Base-by-base conservation (phyloP, 192 early-diverging fungal genomes). In the Coemansia sp. region DNA sequence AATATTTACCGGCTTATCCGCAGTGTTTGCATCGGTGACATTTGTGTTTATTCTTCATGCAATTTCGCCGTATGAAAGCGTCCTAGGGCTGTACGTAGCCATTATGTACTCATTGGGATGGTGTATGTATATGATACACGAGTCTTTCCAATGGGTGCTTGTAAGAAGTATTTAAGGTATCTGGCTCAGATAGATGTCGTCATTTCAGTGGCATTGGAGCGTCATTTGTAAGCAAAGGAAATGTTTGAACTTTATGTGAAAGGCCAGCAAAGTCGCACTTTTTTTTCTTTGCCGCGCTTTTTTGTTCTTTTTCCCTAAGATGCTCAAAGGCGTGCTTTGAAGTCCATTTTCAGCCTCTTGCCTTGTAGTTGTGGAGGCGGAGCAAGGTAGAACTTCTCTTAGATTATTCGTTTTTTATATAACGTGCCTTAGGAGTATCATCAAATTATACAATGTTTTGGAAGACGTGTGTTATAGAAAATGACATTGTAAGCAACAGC, bases 121-220 rank as follows among this genome's bases (percentile, higher is more conserved):
- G 53, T 57, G 53, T 20, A 5, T 57, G 12, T 57, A 57, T 31
- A 57, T 57, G 53, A 31, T 57, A 31, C 24, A 57, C 53, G 53
- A 57, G 53, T 57, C 53, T 12, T 57, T 57, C 15, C 10, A 31
- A 15, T 57, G 27, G 53, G 53, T 57, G 31, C 53, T 57, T 31
- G 53, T 57, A 16, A 57, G 24, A 1, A 6, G 31, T 12, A 15
- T 57, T 20, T 57, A 5, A 55, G 3, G 4, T 5, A 5, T 44
- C 12, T 12, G 16, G 16, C 16, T 44, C 0, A 16, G 12, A 44
- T 16, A 46, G 1, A 5, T 18, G 44, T 46, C 44, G 38, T 1
- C 38, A 11, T 38, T 38, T 11, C 38, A 38, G 38, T 38, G 38
- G 10, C 38, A 38, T 38, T 8, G 38, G 38, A 38, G 38, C 38